Evolutionary conservation across 352 stramenopile genomes (phyloP).

Genomic region (Pythium aphanidermatum): DNA sequence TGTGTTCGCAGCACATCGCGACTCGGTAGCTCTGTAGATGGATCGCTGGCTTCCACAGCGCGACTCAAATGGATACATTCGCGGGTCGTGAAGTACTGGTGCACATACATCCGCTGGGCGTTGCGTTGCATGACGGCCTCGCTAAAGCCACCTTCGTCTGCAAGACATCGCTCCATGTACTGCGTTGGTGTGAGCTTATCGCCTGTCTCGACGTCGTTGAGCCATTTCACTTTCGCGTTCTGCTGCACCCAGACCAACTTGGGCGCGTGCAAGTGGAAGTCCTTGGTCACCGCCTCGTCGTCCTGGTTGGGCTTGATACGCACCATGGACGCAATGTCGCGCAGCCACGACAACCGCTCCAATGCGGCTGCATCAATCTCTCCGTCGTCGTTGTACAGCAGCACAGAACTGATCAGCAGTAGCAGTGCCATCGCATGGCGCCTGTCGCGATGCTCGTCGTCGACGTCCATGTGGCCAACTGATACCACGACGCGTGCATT

Average conservation of each 20-base stretch:
- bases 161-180: conserved; percentile 45
- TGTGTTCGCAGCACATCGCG: conserved; percentile 35
- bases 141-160: conserved; percentile 47
- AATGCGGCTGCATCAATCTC: conserved; percentile 41
- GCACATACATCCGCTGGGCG: conserved; percentile 51
- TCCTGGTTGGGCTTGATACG: conserved; percentile 55
- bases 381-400: conserved; percentile 55
- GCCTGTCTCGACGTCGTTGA: conserved; percentile 34
- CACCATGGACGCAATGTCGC: conserved; percentile 27
- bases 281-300: conserved; percentile 32
- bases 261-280: conserved; percentile 44
- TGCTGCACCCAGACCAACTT: conserved; percentile 56
- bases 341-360: conserved; percentile 42
- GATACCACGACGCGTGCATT: conserved; percentile 14
- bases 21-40: conserved; percentile 4
- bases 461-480: conserved; percentile 1
- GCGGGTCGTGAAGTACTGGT: conserved; percentile 33
- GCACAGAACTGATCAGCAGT: conserved; percentile 48
- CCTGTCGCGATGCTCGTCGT: conserved; percentile 9
- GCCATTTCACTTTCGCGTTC: conserved; percentile 73
- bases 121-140: conserved; percentile 47
- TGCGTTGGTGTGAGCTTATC: conserved; percentile 38
- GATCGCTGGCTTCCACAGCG: conserved; percentile 32
- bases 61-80: conserved; percentile 48
- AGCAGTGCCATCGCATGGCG: conserved; percentile 26